Evolutionary conservation across 139 green algal genomes (phyloP), one percentile per base, ranked within the genome.

Genomic region (Edaphochlamys debaryana): DNA sequence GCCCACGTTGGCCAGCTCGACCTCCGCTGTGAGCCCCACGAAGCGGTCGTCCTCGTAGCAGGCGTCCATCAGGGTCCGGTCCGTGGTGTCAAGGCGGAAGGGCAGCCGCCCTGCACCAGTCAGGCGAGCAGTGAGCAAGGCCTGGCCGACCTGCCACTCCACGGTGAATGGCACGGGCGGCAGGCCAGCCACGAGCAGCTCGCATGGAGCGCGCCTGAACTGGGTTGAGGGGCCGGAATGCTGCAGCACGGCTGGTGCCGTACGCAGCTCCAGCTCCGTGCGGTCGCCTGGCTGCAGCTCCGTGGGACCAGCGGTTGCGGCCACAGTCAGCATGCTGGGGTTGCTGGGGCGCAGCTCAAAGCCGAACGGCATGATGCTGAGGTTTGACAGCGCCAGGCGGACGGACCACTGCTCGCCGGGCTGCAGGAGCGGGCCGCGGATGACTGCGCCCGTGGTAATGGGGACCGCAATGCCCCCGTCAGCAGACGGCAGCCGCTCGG

Each of bases 361-460:
- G 34, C 34, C 36, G 54, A 86, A 86, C 1, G 48, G 37, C 11
- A 86, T 37, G 3, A 25, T 5, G 41, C 80, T 69, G 7, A 67
- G 27, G 45, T 86, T 86, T 3, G n/a, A 7, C 38, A 86, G 58
- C 32, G 54, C 42, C 50, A 86, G 68, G 9, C 54, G 63, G 8
- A 86, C n/a, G 41, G 38, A 9, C 8, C 67, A 19, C 40, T 67
- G 7, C 69, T 86, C 45, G 27, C 80, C 80, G 8, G 80, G 80
- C 69, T 86, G 80, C 54, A 86, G 30, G n/a, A n/a, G n/a, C n/a
- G n/a, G n/a, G n/a, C n/a, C n/a, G n/a, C n/a, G n/a, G 3, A 30
- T 25, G 41, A 42, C 69, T 9, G 8, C 42, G 7, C 11, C 11
- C 41, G 62, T 30, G 2, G n/a, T 2, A 11, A 17, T 63, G 17